Evolutionary conservation across 768 basidiomycete species (phyloP), one percentile per base, ranked within the genome.

Genomic region (Hygrophoropsis aurantiaca): DNA sequence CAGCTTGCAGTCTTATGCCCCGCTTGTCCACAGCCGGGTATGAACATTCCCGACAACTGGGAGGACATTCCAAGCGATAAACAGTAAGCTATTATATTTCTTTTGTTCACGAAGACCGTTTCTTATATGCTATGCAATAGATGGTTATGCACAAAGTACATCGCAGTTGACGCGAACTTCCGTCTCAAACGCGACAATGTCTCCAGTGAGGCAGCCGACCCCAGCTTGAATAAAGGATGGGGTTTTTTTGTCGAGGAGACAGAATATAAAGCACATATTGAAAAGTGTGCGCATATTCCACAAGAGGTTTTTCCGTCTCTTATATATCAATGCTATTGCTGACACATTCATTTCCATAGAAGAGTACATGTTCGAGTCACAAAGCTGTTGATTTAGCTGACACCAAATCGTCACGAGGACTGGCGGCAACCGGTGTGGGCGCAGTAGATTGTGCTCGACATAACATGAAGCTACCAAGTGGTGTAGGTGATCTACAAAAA

Each of bases 81-180:
- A 16, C 34, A 10, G 25, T 38, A 10, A 18, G 26, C 11, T 19
- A 8, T 20, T n/a, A n/a, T n/a, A n/a, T n/a, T n/a, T n/a, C n/a
- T n/a, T 36, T 23, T 39, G 10, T 44, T 30, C 27, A 30, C 27
- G 26, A 13, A 13, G 11, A 20, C 1, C 30, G 16, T 24, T 24
- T 5, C 2, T 2, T 20, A 42, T 24, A 16, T 3, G 25, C 27
- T 26, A 19, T 24, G 8, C 2, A 8, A 21, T 37, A 67, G 66
- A 38, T 68, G 65, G 60, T 18, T 63, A 4, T 57, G 60, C 32
- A 37, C 23, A 3, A 40, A 58, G 6, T 61, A 61, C 41, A 35
- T 68, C 4, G 59, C 57, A 0, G 56, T 68, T 2, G 66, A 68
- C 42, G 61, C 65, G 2, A 68, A 68, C 47, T 69, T 69, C 46